Percentiles rank a stretch among this genome's conserved stretches.
phyloP scores from a whole-genome alignment of 148 eudicot genomes.

The Dysphania ambrosioides region DNA sequence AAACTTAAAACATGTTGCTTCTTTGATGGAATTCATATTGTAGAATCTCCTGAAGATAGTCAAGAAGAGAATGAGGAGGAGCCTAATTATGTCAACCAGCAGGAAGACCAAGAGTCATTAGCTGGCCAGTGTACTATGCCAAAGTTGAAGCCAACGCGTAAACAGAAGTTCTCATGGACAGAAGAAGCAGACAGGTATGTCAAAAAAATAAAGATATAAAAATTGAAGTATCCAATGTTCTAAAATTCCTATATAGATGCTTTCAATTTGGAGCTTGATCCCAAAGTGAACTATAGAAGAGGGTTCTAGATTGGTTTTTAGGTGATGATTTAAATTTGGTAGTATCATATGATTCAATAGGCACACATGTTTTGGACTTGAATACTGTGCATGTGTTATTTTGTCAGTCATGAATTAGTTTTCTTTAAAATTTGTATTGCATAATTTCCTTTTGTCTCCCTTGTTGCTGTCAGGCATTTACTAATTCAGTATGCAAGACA shows the following conservation, averaged over 20 bases:
- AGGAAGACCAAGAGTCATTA: slow-evolving; percentile 36
- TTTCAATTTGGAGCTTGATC: not conserved
- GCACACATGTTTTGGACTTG: not conserved
- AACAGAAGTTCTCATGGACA: slow-evolving; percentile 65
- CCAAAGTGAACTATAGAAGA: not conserved
- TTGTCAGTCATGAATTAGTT: slow-evolving; percentile 5
- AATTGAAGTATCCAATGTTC: too few species aligned
- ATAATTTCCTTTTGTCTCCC: not conserved
- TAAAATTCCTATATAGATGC: not conserved
- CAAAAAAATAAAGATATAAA: not conserved
- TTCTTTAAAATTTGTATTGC: not conserved
- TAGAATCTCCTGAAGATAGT: slow-evolving; percentile 31
- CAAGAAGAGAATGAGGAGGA: slow-evolving; percentile 34
- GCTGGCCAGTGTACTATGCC: slow-evolving; percentile 50
- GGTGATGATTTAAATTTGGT: not conserved
- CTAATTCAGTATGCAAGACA: slow-evolving; percentile 70
- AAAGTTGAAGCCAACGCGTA: slow-evolving; percentile 46
- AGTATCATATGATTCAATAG: not conserved
- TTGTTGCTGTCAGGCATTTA: slow-evolving; percentile 50
- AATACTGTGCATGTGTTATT: not conserved
- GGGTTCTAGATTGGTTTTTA: not conserved
- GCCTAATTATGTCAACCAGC: slow-evolving; percentile 32
- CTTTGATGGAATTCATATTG: slow-evolving; percentile 23
- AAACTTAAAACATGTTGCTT: slow-evolving; percentile 18
- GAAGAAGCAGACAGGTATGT: slow-evolving; percentile 82